Evolutionary conservation across 2,329 filamentous ascomycete genomes (phyloP).

Genomic region (Diaporthe nobilis): DNA sequence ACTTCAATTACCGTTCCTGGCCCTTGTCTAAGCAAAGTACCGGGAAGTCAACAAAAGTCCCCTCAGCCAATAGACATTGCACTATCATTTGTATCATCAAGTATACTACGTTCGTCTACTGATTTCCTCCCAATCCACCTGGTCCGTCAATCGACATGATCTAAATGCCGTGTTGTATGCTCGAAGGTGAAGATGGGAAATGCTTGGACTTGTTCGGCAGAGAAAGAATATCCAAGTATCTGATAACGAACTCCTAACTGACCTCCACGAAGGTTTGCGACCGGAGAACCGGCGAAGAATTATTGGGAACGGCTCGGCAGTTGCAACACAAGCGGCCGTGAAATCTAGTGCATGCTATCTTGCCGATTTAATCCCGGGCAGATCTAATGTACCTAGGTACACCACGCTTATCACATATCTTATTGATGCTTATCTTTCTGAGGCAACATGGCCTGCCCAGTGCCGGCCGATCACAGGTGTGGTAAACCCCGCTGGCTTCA

Average conservation of each 20-base stretch:
- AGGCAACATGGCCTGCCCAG: not conserved
- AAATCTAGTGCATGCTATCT: slow-evolving; percentile 5
- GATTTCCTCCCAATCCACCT: not conserved
- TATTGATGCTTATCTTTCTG: slow-evolving; percentile 25
- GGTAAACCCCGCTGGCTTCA: not conserved
- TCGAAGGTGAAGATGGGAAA: not conserved
- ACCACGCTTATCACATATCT: slow-evolving; percentile 14
- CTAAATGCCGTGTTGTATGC: not conserved
- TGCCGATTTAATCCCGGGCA: slow-evolving; percentile 16
- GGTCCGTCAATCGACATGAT: not conserved
- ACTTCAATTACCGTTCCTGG: not conserved
- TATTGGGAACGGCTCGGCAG: not conserved
- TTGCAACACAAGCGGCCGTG: not conserved
- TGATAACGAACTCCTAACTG: not conserved
- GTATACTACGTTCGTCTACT: not conserved
- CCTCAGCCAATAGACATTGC: not conserved
- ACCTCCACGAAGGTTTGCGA: not conserved
- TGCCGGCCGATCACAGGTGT: slow-evolving; percentile 5
- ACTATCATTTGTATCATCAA: not conserved
- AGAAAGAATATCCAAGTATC: not conserved
- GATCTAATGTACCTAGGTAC: slow-evolving; percentile 17
- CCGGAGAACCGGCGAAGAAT: not conserved
- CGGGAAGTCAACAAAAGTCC: too few species aligned
- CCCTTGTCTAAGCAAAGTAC: not conserved
- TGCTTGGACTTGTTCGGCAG: not conserved